Evolutionary conservation across 2,329 filamentous ascomycete species (phyloP).

Genomic region (Davidsoniella neocaledoniae): DNA sequence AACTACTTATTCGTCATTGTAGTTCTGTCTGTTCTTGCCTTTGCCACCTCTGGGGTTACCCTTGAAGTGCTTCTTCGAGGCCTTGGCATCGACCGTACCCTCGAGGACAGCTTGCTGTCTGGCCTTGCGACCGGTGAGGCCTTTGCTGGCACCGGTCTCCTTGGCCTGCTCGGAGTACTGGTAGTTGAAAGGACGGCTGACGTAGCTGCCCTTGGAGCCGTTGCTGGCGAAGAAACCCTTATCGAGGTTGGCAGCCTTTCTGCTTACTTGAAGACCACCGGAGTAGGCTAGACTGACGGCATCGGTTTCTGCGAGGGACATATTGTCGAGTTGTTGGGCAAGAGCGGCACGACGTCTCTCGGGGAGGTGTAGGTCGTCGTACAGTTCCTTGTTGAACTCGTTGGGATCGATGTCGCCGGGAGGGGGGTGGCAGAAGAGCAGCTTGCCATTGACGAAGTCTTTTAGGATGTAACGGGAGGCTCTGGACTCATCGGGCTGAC

Average conservation of each 20-base stretch:
- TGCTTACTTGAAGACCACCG: conserved; percentile 38
- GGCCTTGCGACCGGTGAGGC: conserved; percentile 69
- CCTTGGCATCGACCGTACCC: conserved; percentile 63
- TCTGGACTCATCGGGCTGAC: conserved; percentile 83
- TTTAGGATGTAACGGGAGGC: conserved; percentile 83
- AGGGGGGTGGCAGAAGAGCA: conserved; percentile 81
- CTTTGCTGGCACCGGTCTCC: conserved; percentile 31
- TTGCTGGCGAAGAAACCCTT: conserved; percentile 68
- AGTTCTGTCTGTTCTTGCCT: conserved; percentile 31
- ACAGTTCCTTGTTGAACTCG: conserved; percentile 79
- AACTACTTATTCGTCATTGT: conserved; percentile 15
- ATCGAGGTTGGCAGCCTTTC: conserved; percentile 65
- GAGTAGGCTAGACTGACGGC: conserved; percentile 14
- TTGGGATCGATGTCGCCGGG: conserved; percentile 52
- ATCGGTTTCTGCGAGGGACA: conserved; percentile 24
- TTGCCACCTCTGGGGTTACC: conserved; percentile 47
- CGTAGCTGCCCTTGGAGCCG: conserved; percentile 42
- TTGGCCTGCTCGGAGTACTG: conserved; percentile 73
- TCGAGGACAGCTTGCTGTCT: conserved; percentile 67
- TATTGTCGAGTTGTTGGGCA: conserved; percentile 29
- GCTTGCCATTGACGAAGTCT: conserved; percentile 92
- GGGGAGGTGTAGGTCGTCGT: conserved; percentile 67
- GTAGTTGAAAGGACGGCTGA: conserved; percentile 73
- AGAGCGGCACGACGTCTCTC: conserved; percentile 59
- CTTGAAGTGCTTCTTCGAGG: conserved; percentile 89